phyloP scores from a whole-genome alignment of 2,329 filamentous ascomycete species.

The Hymenoscyphus albidus region DNA sequence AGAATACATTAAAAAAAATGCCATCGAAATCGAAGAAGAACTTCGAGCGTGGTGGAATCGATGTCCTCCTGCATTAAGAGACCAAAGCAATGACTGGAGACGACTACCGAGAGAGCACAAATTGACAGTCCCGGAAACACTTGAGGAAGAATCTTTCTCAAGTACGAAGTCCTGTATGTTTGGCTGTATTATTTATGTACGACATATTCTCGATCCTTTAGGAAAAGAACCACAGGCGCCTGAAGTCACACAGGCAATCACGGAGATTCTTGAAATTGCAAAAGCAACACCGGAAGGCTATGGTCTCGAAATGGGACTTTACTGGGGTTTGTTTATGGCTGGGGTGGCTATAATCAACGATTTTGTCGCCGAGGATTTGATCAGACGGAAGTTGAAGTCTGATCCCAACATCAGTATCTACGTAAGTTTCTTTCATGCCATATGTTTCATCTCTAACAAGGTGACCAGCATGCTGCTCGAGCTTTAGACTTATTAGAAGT shows the following conservation, averaged over 20 bases:
- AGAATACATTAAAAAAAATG: constrained; percentile 19
- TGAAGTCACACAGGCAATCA: constrained; percentile 28
- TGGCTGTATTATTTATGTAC: constrained; percentile 31
- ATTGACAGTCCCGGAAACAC: constrained; percentile 29
- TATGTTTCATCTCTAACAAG: constrained; percentile 7
- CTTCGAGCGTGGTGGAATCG: constrained; percentile 29
- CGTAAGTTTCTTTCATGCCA: constrained; percentile 18
- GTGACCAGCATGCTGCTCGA: constrained; percentile 30
- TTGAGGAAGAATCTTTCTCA: constrained; percentile 32
- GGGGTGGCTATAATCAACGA: constrained; percentile 31
- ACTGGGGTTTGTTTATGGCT: constrained; percentile 33
- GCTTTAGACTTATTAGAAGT: constrained; percentile 31
- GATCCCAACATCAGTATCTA: constrained; percentile 32
- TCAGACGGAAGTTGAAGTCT: constrained; percentile 28
- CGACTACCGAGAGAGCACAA: constrained; percentile 26
- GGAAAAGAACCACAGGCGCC: constrained; percentile 20
- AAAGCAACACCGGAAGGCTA: constrained; percentile 32
- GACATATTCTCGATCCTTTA: constrained; percentile 31
- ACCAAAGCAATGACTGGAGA: constrained; percentile 32
- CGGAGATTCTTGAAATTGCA: constrained; percentile 30
- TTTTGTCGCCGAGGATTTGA: constrained; percentile 26
- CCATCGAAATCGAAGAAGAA: constrained; percentile 20
- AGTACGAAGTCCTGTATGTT: constrained; percentile 31
- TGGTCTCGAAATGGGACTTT: constrained; percentile 33
- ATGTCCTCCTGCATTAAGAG: constrained; percentile 26